Base-by-base conservation (phyloP, 2,329 filamentous ascomycete genomes). In the Diplodia corticola region DNA sequence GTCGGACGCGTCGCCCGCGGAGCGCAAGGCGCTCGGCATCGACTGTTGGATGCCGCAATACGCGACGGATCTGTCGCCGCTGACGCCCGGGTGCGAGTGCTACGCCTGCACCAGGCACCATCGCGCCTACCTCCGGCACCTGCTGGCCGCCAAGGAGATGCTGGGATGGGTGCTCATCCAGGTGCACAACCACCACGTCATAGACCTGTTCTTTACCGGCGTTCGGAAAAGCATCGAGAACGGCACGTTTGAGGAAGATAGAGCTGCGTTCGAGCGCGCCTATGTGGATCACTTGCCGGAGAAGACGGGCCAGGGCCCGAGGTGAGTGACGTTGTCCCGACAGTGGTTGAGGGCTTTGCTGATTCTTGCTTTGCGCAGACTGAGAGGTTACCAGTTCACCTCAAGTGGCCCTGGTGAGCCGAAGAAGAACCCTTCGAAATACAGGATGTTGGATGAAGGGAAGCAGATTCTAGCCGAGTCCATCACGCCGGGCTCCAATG, bases 61-160 rank as follows among this genome's bases (percentile, higher is more conserved):
- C 77, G 83, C 86, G 3, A 81, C 83, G 4, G 87, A 91, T 46
- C 75, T 91, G 0, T 77, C 78, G 0, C 89, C 94, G 0, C 80
- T 97, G 2, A 74, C 78, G 1, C 72, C 83, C 5, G 83, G 78
- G 17, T 99, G 95, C 77, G 71, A 79, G 60, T 99, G 95, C 82
- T 94, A 96, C 76, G 83, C 92, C 24, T 99, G 95, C 82, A 86
- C 83, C 1, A 86, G 85, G 20, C 94, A 98, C 77, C 92, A 97
- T 78, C 84, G 89, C 59, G 94, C 95, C 0, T 99, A 91, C 77
- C 74, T 99, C 40, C 90, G 93, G 70, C 95, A 99, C 77, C 84
- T 98, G 0, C 86, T 99, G 5, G 84, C 87, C 54, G 93, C 95
- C 0, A 96, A 93, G 74, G 95, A 99, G 78, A 98, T 99, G 95